Evolutionary conservation across 805 yeast species (phyloP).

Genomic region (Kodamaea restingae): DNA sequence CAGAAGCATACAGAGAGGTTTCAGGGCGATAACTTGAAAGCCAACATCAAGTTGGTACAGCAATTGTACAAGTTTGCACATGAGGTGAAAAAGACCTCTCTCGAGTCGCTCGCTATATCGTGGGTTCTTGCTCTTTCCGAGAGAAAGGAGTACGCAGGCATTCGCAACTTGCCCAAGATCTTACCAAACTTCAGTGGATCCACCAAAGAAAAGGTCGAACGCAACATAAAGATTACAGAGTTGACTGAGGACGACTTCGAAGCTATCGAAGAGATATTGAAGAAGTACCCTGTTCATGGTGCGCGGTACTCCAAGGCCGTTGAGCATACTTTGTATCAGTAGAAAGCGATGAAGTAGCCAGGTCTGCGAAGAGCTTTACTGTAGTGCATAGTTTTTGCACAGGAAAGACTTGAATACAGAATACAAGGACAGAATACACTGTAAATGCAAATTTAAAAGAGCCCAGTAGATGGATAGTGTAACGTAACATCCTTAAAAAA

Average conservation of each 20-base stretch:
- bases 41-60: constrained; percentile 50
- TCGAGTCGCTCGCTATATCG: constrained; percentile 49
- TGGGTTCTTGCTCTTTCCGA: constrained; percentile 62
- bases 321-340: constrained; percentile 4
- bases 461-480: too few species aligned
- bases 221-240: constrained; percentile 45
- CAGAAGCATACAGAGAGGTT: constrained; percentile 54
- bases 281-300: constrained; percentile 48
- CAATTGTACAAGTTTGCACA: constrained; percentile 49
- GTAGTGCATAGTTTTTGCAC: too few species aligned
- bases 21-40: constrained; percentile 48
- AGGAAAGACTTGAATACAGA: too few species aligned
- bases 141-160: constrained; percentile 45
- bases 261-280: constrained; percentile 46
- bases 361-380: too few species aligned
- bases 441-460: too few species aligned
- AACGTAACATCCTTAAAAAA: too few species aligned
- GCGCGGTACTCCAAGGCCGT: constrained; percentile 41
- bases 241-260: constrained; percentile 56
- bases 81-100: constrained; percentile 43
- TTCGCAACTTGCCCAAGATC: constrained; percentile 45
- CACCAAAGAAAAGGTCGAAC: constrained; percentile 52
- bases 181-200: constrained; percentile 83
- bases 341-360: too few species aligned
- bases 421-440: too few species aligned